phyloP scores from a whole-genome alignment of 2,329 filamentous ascomycete genomes.

The Coniella vitis region DNA sequence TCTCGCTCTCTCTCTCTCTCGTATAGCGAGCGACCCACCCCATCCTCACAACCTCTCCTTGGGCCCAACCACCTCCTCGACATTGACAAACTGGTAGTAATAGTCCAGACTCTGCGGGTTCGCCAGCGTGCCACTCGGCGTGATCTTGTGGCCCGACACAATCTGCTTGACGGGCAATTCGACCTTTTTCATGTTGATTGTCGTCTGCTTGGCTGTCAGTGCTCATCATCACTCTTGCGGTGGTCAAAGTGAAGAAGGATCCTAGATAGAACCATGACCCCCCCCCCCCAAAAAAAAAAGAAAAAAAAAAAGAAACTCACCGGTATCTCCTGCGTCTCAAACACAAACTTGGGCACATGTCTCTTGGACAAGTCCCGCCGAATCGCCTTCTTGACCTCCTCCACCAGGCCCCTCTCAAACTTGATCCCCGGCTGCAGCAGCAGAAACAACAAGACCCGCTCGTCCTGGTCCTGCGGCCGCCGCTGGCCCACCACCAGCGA shows the following conservation, averaged over 20 bases:
- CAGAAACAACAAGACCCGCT: slow-evolving; percentile 49
- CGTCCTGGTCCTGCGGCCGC: slow-evolving; percentile 48
- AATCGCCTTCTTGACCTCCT: slow-evolving; percentile 58
- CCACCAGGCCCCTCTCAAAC: slow-evolving; percentile 49
- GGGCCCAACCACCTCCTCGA: slow-evolving; percentile 50
- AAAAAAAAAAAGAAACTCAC: slow-evolving; percentile 38
- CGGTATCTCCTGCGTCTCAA: slow-evolving; percentile 75
- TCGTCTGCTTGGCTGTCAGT: slow-evolving; percentile 59
- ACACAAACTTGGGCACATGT: slow-evolving; percentile 73
- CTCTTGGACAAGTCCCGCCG: slow-evolving; percentile 59
- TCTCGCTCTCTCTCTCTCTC: too few relatives aligned
- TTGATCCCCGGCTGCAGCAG: slow-evolving; percentile 48
- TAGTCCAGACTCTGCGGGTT: slow-evolving; percentile 71
- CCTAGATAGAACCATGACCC: slow-evolving; percentile 17
- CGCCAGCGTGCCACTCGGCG: slow-evolving; percentile 67
- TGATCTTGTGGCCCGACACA: slow-evolving; percentile 66
- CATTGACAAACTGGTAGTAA: slow-evolving; percentile 72
- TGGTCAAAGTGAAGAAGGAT: background rate
- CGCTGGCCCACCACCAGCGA: slow-evolving; percentile 77
- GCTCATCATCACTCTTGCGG: background rate
- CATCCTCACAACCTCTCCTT: slow-evolving; percentile 41
- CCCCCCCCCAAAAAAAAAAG: background rate
- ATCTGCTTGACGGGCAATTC: slow-evolving; percentile 81
- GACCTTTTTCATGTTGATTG: slow-evolving; percentile 80
- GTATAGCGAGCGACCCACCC: too few relatives aligned